Evolutionary conservation across 2,329 filamentous ascomycete species (phyloP).

Genomic region (Alternaria conjuncta): DNA sequence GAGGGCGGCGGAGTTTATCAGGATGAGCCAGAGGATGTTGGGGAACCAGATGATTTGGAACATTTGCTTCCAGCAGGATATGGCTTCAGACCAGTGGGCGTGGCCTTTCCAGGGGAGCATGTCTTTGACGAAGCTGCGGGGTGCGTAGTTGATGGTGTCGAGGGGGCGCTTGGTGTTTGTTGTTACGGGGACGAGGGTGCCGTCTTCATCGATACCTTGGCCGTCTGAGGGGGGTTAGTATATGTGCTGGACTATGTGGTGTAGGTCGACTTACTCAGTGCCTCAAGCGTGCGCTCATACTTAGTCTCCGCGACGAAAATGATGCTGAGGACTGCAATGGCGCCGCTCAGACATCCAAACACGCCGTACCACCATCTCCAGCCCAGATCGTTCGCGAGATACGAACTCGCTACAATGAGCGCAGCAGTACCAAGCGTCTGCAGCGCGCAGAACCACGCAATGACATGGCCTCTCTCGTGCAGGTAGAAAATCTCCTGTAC

Average conservation of each 20-base stretch:
- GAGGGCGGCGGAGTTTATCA: slow-evolving; percentile 11
- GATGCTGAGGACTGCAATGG: slow-evolving; percentile 11
- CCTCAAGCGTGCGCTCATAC: slow-evolving; percentile 13
- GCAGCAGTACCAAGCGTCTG: slow-evolving; percentile 16
- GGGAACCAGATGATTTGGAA: slow-evolving; percentile 18
- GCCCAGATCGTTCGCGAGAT: slow-evolving; percentile 13
- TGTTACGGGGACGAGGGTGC: slow-evolving; percentile 10
- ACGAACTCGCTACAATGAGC: slow-evolving; percentile 15
- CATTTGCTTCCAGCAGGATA: slow-evolving; percentile 19
- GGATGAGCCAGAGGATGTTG: slow-evolving; percentile 14
- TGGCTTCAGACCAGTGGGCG: slow-evolving; percentile 10
- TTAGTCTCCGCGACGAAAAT: slow-evolving; percentile 17
- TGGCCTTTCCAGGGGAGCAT: slow-evolving; percentile 19
- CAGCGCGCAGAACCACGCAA: slow-evolving; percentile 18
- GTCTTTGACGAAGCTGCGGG: slow-evolving; percentile 10
- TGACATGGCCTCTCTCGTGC: slow-evolving; percentile 14
- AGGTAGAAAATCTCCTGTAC: slow-evolving; percentile 17
- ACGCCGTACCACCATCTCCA: slow-evolving; percentile 22
- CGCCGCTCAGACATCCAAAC: slow-evolving; percentile 11
- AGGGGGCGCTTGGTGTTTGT: slow-evolving; percentile 9
- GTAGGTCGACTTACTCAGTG: slow-evolving; percentile 8
- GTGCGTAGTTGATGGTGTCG: slow-evolving; percentile 10
- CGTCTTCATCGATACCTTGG: slow-evolving; percentile 16
- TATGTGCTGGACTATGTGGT: not conserved
- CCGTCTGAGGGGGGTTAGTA: slow-evolving; percentile 6